Conservation (phyloP, 805 yeast species). For the Diddensiella caesifluorescens region DNA sequence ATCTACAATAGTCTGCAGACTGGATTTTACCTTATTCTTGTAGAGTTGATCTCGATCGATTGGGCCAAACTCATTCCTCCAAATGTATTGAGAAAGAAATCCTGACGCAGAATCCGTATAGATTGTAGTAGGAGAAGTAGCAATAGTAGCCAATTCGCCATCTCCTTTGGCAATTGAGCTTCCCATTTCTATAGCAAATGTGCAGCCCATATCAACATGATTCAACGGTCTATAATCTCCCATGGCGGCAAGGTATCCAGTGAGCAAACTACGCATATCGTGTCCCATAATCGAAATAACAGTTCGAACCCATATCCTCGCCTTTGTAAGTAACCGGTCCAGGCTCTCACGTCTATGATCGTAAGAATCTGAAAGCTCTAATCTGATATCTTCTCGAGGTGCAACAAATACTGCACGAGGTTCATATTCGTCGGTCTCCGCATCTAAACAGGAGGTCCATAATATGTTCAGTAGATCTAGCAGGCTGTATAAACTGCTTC, state of each 20-base stretch:
- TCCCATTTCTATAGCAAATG: constrained; percentile 88
- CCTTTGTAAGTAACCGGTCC: constrained; percentile 49
- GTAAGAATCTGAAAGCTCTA: constrained; percentile 68
- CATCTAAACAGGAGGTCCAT: constrained; percentile 76
- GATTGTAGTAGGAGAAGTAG: constrained; percentile 30
- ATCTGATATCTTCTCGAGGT: constrained; percentile 41
- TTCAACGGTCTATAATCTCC: constrained; percentile 35
- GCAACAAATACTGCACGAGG: constrained; percentile 66
- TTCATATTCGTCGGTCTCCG: constrained; percentile 76
- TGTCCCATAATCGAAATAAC: constrained; percentile 55
- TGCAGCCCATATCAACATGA: constrained; percentile 69
- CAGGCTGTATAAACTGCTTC: constrained; percentile 64
- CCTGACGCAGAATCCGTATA: constrained; percentile 56
- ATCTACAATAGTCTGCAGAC: constrained; percentile 19
- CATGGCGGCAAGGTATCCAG: constrained; percentile 60
- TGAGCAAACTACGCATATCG: constrained; percentile 75
- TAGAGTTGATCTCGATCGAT: constrained; percentile 10
- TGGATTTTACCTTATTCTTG: constrained; percentile 7
- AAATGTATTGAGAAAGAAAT: constrained; percentile 69
- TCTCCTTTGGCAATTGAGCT: constrained; percentile 64
- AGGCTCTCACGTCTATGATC: constrained; percentile 70
- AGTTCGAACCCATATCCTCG: constrained; percentile 61
- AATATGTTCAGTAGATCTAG: constrained; percentile 74
- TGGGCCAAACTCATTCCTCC: constrained; percentile 47
- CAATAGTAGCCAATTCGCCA: constrained; percentile 52